phyloP scores from a whole-genome alignment of 192 early-diverging fungal species.

The Allomyces javanicus region DNA sequence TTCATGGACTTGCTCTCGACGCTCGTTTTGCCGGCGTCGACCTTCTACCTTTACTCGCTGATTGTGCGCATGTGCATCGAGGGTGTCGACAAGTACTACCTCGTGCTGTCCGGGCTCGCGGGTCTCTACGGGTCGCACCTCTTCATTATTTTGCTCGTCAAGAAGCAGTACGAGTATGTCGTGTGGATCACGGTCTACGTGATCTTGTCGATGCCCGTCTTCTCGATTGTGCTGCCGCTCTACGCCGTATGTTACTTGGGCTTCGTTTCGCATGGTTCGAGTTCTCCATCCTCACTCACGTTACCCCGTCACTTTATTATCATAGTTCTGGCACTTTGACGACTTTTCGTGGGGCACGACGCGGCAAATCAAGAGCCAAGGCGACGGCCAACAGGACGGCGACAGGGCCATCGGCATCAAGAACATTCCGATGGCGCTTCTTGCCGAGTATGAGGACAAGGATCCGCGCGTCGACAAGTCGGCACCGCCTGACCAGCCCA shows the following conservation, averaged over 20 bases:
- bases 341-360: slow-evolving; percentile 99
- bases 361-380: slow-evolving; percentile 64
- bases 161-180: slow-evolving; percentile 76
- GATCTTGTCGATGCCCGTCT: slow-evolving; percentile 61
- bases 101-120: slow-evolving; percentile 52
- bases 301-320: too few species aligned
- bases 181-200: slow-evolving; percentile 95
- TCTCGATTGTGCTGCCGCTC: slow-evolving; percentile 18
- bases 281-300: slow-evolving; percentile 58
- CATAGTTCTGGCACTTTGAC: slow-evolving; percentile 98
- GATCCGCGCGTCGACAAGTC: neutral
- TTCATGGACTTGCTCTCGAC: slow-evolving; percentile 87
- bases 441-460: neutral
- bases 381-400: slow-evolving; percentile 6
- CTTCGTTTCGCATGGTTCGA: too few species aligned
- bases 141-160: slow-evolving; percentile 52
- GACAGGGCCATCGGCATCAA: neutral
- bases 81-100: slow-evolving; percentile 36
- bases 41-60: slow-evolving; percentile 71
- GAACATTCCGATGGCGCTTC: neutral
- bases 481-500: neutral
- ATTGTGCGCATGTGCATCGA: slow-evolving; percentile 34
- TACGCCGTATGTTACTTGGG: neutral
- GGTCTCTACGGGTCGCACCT: slow-evolving; percentile 75
- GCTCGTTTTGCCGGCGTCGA: slow-evolving; percentile 73